These are phyloP conservation scores for Ogataea allantospora DNA, from an alignment of 805 yeast species.

Conservation along the genomic window DNA sequence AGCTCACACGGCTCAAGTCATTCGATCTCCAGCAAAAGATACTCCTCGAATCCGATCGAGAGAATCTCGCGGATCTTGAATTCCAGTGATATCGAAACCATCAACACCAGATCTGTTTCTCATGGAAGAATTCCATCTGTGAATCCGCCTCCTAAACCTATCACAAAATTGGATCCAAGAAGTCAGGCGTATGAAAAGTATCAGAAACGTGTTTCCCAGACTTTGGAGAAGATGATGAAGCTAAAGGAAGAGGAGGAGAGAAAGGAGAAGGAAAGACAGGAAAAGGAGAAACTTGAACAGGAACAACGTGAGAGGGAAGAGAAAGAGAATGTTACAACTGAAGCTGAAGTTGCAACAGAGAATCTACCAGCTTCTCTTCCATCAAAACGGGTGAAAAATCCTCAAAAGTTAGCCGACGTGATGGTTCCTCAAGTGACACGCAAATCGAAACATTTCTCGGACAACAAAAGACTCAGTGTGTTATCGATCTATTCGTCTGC, in stretches of 20 bases:
- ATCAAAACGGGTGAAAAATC: constrained; percentile 32
- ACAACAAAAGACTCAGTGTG: constrained; percentile 68
- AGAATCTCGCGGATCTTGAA: constrained; percentile 41
- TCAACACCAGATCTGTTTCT: constrained; percentile 48
- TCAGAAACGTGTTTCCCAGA: constrained; percentile 41
- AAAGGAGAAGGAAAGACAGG: constrained; percentile 34
- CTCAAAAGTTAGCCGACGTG: constrained; percentile 58
- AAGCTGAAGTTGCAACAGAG: constrained; percentile 14
- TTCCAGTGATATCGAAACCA: constrained; percentile 41
- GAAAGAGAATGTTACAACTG: constrained; percentile 7
- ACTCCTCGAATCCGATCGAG: constrained; percentile 32
- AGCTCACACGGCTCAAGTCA: constrained; percentile 10
- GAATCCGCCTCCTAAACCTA: constrained; percentile 50
- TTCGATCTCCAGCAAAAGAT: constrained; percentile 22
- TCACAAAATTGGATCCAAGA: constrained; percentile 56
- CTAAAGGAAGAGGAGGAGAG: constrained; percentile 29
- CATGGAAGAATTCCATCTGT: constrained; percentile 22
- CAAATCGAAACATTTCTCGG: constrained; percentile 59
- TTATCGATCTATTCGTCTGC: constrained; percentile 68
- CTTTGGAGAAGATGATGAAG: constrained; percentile 37
- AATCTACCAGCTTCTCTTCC: constrained; percentile 11
- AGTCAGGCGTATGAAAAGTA: constrained; percentile 49
- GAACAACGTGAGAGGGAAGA: constrained; percentile 33
- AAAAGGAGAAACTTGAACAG: constrained; percentile 26
- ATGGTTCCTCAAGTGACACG: constrained; percentile 70